Base-by-base conservation (phyloP, 768 basidiomycete genomes). In the Lactarius evosmus region DNA sequence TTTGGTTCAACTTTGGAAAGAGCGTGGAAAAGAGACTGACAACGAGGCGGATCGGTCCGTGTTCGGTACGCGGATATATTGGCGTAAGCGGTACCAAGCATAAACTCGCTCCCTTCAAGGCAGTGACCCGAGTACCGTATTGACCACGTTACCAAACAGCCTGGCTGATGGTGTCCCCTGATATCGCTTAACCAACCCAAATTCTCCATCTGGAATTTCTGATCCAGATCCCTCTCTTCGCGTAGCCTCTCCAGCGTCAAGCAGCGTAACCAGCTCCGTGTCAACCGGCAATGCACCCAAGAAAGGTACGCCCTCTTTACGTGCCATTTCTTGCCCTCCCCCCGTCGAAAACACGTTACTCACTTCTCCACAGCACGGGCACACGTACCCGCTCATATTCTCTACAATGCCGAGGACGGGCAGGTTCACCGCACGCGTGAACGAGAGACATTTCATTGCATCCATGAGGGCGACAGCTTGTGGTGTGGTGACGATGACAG, bases 331-430 rank as follows among this genome's bases (percentile, higher is more conserved):
- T 75, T 88, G 85, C 1, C 95, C 97, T 2, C 97, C 97, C 17
- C 94, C 94, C 4, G 86, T 89, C 8, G 95, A 97, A 74, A 98
- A 99, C 59, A 97, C 85, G 74, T 96, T 93, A 78, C 87, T 93
- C 69, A 98, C 79, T 74, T 98, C 95, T 17, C 93, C 93, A 73
- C 97, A 98, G 73, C 95, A 97, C 51, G 97, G 97, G 72, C 96
- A 98, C 22, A 89, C 91, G 76, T 97, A 98, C 56, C 97, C 97
- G 67, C 93, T 91, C 97, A 98, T 98, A 77, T 98, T 99, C 74
- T 98, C 97, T 69, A 99, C 87, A 56, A 99, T 75, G 9, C 97
- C 97, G 61, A 96, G 78, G 38, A 99, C 87, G 16, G 89, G 94
- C 14, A 98, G 79, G 56, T 84, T 83, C 68, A 95, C 90, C 9